These are phyloP conservation scores for Suhomyces bolitotheri DNA, from an alignment of 1,139 yeast species.

Conservation along the genomic window DNA sequence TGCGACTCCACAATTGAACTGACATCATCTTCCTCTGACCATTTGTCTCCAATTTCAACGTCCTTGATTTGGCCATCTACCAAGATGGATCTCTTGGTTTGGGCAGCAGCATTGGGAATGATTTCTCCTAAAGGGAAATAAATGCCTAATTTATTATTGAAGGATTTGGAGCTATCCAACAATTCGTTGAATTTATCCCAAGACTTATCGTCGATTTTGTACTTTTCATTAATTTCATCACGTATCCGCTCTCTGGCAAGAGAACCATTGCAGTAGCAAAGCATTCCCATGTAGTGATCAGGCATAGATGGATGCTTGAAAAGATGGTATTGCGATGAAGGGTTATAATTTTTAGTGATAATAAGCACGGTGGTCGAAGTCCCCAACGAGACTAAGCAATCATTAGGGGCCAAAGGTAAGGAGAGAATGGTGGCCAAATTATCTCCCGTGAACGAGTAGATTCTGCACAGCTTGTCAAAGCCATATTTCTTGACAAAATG, in stretches of 20 bases:
- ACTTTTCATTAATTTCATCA: slow-evolving; percentile 57
- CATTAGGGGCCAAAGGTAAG: slow-evolving; percentile 73
- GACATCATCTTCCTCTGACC: slow-evolving; percentile 66
- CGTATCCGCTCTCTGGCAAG: slow-evolving; percentile 79
- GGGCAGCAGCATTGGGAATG: slow-evolving; percentile 75
- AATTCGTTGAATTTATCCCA: slow-evolving; percentile 72
- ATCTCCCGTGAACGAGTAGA: slow-evolving; percentile 83
- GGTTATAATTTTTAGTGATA: slow-evolving; percentile 73
- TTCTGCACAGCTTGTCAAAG: slow-evolving; percentile 50
- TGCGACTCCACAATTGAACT: slow-evolving; percentile 82
- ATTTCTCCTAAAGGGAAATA: slow-evolving; percentile 89
- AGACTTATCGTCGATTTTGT: slow-evolving; percentile 30
- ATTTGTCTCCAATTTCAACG: slow-evolving; percentile 24
- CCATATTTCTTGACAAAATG: slow-evolving; percentile 71
- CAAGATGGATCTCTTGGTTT: slow-evolving; percentile 50
- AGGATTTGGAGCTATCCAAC: slow-evolving; percentile 38
- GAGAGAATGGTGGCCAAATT: slow-evolving; percentile 87
- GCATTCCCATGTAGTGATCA: slow-evolving; percentile 87
- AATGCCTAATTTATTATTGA: slow-evolving; percentile 61
- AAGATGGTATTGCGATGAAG: slow-evolving; percentile 81
- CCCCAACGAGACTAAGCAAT: slow-evolving; percentile 79
- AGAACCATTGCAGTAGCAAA: slow-evolving; percentile 90
- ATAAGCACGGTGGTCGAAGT: slow-evolving; percentile 86
- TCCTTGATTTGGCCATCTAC: slow-evolving; percentile 26
- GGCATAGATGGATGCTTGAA: slow-evolving; percentile 84